Conservation (phyloP, 1,284 basidiomycete genomes). For the Lentinus polychrous region DNA sequence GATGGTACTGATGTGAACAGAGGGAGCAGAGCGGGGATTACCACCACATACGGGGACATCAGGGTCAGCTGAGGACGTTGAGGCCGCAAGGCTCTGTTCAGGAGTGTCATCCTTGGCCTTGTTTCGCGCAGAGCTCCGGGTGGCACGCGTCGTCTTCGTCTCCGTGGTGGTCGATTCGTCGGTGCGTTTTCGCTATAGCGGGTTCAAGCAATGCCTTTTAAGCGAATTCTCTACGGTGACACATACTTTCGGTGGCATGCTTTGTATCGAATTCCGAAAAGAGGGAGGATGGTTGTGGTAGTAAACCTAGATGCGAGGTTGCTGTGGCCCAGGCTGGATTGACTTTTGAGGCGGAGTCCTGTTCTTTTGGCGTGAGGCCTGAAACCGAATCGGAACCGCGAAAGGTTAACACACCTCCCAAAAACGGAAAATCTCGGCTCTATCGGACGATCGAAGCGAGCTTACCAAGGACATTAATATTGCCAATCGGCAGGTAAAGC, state of each 20-base stretch:
- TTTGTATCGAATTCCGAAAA: neutral
- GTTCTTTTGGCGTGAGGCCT: neutral
- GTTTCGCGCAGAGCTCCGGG: conserved; percentile 42
- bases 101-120: neutral
- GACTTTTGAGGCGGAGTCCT: neutral
- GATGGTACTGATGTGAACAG: too few relatives aligned
- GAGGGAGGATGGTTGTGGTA: neutral
- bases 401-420: too few relatives aligned
- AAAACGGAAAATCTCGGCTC: too few relatives aligned
- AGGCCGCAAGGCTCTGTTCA: too few relatives aligned
- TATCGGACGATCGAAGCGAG: neutral
- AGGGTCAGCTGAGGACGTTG: too few relatives aligned
- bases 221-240: neutral
- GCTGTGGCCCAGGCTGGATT: too few relatives aligned
- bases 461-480: neutral
- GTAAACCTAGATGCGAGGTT: neutral
- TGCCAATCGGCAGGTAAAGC: too few relatives aligned
- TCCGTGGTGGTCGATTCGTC: conserved; percentile 25
- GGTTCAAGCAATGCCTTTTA: conserved; percentile 1
- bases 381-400: too few relatives aligned
- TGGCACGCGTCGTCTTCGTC: conserved; percentile 35
- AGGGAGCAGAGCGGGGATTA: too few relatives aligned
- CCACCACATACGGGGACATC: too few relatives aligned
- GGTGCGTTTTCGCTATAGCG: conserved; percentile 40
- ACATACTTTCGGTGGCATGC: conserved; percentile 19